Evolutionary conservation across 352 stramenopile species (phyloP), one percentile per base, ranked within the genome.

Genomic region (Globisporangium nodosum): DNA sequence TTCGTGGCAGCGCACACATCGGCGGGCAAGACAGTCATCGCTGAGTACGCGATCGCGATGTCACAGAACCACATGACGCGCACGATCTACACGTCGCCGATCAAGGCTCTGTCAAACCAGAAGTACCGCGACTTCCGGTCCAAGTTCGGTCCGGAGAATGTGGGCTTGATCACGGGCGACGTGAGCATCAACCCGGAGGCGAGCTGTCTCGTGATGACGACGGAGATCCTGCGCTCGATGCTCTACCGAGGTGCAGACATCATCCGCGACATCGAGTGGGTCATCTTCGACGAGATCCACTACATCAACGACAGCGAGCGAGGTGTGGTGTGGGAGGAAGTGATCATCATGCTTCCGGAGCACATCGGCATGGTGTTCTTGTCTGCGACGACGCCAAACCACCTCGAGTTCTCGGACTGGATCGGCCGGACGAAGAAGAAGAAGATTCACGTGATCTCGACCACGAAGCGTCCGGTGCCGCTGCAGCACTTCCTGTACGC

Each of bases 351-450:
- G 90, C 78, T 99, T 7, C 96, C 96, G 5, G 79, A 97, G 37
- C 93, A 98, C 64, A 96, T 99, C 9, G 96, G 95, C 31, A 90
- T 99, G 69, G 95, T 99, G 8, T 99, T 99, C 70, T 70, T 99
- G 4, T 99, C 95, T 18, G 97, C 97, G 9, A 99, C 97, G 15
- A 99, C 96, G 40, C 97, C 96, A 15, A 99, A 99, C 66, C 97
- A 97, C 51, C 86, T 98, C 56, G 96, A 99, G 70, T 99, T 99
- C 61, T 97, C 89, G 15, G 96, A 99, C 63, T 99, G 97, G 97
- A 99, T 99, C 62, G 97, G 97, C 7, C 78, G 95, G 30, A 98
- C 93, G 0, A 99, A 99, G 73, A 88, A 92, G 54, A 86, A 90
- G 57, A 93, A 94, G 40, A 97, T 99, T 58, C 94, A 99, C 71